Base-by-base conservation (phyloP, 2,329 filamentous ascomycete species). In the Fragosphaeria purpurea region DNA sequence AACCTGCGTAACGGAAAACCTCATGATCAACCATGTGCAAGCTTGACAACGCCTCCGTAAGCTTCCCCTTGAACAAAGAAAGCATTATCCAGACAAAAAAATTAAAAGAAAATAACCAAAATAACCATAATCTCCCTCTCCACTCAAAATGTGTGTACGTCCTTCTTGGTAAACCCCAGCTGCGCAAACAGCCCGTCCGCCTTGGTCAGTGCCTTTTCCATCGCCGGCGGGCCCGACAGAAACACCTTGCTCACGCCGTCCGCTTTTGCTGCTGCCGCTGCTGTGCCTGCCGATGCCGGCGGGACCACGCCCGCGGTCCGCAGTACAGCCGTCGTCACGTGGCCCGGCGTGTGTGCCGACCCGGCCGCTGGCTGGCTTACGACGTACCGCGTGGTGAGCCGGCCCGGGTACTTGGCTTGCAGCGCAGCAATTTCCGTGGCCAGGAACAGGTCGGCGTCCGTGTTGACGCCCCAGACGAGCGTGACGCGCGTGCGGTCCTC, bases 401-500 rank as follows among this genome's bases (percentile, higher is more conserved):
- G 72, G 4, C 65, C 75, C 0, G 81, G 77, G 51, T 70, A 74
- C 44, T 66, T 62, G 42, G 60, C 58, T 59, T 76, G 72, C 31
- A 77, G 70, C 3, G 62, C 63, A 30, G 76, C 72, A 9, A 84
- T 72, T 61, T 84, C 78, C 1, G 74, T 63, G 47, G 66, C 67
- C 10, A 85, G 62, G 1, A 84, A 63, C 2, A 86, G 67, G 59
- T 88, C 85, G 39, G 71, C 65, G 50, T 84, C 79, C 0, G 72
- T 75, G 55, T 86, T 85, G 52, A 80, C 80, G 37, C 82, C 83
- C 59, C 80, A 85, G 0, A 88, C 68, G 1, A 88, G 71, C 0
- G 77, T 80, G 42, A 87, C 70, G 48, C 71, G 72, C 1, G 84
- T 87, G 52, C 68, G 69, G 57, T 87, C 83, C 1, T 71, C 64